Evolutionary conservation across 352 stramenopile genomes (phyloP), one percentile per base, ranked within the genome.

Genomic region (Globisporangium paddicum): DNA sequence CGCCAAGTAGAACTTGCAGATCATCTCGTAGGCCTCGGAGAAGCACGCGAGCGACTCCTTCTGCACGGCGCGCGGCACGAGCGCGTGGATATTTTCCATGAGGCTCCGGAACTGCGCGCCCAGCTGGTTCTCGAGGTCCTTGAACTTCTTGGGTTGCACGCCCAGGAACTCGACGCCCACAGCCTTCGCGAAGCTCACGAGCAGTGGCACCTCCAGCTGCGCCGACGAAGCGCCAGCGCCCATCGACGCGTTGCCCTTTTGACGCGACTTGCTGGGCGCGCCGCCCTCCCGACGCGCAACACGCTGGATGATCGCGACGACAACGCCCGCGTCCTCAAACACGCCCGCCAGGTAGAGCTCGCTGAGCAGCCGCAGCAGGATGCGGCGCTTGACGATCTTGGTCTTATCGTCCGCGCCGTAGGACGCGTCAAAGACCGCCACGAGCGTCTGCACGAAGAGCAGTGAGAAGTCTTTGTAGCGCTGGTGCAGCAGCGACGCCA

Each of bases 171-270:
- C 96, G 53, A 92, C 76, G 13, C 93, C 93, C 2, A 89, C 91
- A 1, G 85, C 76, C 67, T 98, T 98, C 50, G 90, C 91, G 77
- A 98, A 98, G 52, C 86, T 96, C 60, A 98, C 90, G 14, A 98
- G 79, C 45, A 98, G 71, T 64, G 91, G 90, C 14, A 97, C 90
- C 82, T 99, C 95, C 9, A 93, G 64, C 64, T 90, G 85, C 2
- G 75, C 69, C 9, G 73, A 61, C 13, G 58, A 63, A 35, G 66
- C 59, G 14, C 37, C 18, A 9, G 25, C 11, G 16, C 11, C 9
- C 23, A 75, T 21, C 1, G 69, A 69, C 64, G 72, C 85, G 56
- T 74, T 85, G 23, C 71, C 67, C 62, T 80, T 85, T 45, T 23
- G 34, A 45, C 66, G 64, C 58, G 66, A 30, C 55, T 71, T 63